Evolutionary conservation across 208 protist species (phyloP).

Genomic region (Naegleria gruberi): DNA sequence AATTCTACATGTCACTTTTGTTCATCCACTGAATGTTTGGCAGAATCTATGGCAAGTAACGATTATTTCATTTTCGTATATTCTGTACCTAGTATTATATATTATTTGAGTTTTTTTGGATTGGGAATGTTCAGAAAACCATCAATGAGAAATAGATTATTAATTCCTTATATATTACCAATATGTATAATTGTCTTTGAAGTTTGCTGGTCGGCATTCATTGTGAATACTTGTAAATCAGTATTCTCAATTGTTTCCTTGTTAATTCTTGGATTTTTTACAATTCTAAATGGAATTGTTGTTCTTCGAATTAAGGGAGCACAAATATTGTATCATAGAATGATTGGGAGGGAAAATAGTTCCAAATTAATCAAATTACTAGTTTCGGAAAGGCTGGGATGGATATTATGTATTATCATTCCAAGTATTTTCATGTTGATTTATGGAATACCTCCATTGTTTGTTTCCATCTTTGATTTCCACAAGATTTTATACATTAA

Average conservation of each 20-base stretch:
- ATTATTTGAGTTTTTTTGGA: not conserved
- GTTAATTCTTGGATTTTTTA: not conserved
- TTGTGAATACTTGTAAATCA: not conserved
- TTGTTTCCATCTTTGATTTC: not conserved
- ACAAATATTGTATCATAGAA: not conserved
- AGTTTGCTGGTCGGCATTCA: not conserved
- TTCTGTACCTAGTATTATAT: not conserved
- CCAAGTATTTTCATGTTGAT: not conserved
- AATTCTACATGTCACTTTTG: not conserved
- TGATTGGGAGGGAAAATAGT: not conserved
- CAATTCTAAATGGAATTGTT: not conserved
- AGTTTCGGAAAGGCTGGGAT: not conserved
- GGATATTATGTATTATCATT: not conserved
- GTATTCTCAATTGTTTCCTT: not conserved
- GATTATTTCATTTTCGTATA: not conserved
- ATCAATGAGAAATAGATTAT: not conserved
- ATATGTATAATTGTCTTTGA: not conserved
- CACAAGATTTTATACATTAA: not conserved
- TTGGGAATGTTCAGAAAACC: not conserved
- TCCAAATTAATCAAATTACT: not conserved
- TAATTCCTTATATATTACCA: not conserved
- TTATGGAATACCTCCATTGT: not conserved
- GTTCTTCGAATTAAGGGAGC: not conserved
- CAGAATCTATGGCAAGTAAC: not conserved
- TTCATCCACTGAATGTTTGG: not conserved